Conservation (phyloP, 495 filamentous ascomycete genomes). For the Entonaema liquescens region DNA sequence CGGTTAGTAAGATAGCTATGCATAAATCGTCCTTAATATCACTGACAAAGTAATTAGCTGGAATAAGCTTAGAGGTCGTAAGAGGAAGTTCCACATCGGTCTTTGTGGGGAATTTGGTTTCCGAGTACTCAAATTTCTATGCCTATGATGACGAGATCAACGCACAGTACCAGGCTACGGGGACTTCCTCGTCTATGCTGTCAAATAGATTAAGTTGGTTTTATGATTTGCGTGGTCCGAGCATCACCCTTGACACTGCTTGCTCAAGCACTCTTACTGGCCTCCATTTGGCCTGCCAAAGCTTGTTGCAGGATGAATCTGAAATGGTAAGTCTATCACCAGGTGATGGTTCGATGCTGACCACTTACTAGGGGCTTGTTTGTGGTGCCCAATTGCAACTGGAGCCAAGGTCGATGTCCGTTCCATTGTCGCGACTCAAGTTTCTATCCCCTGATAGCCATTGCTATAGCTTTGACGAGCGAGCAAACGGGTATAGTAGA, state of each 20-base stretch:
- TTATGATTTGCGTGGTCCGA: slow-evolving; percentile 14
- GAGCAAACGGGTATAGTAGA: slow-evolving; percentile 65
- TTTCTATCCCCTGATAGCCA: slow-evolving; percentile 46
- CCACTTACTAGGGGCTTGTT: slow-evolving; percentile 49
- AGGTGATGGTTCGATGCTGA: neutral
- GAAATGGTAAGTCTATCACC: slow-evolving; percentile 35
- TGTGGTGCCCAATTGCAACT: slow-evolving; percentile 56
- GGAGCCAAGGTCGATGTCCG: slow-evolving; percentile 44
- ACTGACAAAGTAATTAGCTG: neutral
- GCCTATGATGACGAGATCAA: neutral
- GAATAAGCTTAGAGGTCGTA: neutral
- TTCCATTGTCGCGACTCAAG: slow-evolving; percentile 15
- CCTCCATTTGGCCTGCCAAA: slow-evolving; percentile 71
- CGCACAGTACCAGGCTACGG: neutral
- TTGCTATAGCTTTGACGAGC: slow-evolving; percentile 62
- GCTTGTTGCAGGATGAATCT: slow-evolving; percentile 62
- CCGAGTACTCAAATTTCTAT: neutral
- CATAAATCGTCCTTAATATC: neutral
- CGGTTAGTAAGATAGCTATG: neutral
- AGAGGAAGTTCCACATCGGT: neutral
- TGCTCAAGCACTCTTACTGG: slow-evolving; percentile 69
- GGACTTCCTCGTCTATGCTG: slow-evolving; percentile 47
- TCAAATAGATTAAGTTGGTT: slow-evolving; percentile 54
- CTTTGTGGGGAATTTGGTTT: neutral
- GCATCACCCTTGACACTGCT: slow-evolving; percentile 64